phyloP scores from a whole-genome alignment of 2,329 filamentous ascomycete genomes.

The Pseudopithomyces chartarum region DNA sequence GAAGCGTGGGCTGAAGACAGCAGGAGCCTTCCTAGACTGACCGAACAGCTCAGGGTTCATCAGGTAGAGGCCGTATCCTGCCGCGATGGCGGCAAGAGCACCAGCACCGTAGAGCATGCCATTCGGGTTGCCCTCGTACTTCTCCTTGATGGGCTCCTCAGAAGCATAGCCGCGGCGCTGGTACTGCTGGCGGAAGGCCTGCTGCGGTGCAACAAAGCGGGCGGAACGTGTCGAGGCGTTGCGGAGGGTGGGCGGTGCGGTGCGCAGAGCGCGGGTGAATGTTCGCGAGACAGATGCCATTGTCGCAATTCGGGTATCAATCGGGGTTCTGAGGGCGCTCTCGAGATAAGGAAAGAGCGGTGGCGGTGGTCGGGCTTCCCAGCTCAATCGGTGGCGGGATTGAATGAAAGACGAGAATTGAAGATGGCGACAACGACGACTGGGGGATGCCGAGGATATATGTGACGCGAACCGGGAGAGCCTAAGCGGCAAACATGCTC shows the following conservation, averaged over 20 bases:
- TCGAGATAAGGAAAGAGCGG: neutral
- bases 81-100: slow-evolving; percentile 33
- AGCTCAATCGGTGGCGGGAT: slow-evolving; percentile 16
- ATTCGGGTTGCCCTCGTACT: slow-evolving; percentile 57
- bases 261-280: slow-evolving; percentile 48
- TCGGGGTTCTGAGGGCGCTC: neutral
- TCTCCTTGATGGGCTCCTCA: slow-evolving; percentile 56
- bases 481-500: neutral
- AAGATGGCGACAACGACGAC: neutral
- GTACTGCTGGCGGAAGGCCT: slow-evolving; percentile 73
- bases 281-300: slow-evolving; percentile 44
- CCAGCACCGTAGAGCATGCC: slow-evolving; percentile 40
- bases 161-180: slow-evolving; percentile 79
- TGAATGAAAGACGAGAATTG: slow-evolving; percentile 10
- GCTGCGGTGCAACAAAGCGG: slow-evolving; percentile 63
- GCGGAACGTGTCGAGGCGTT: slow-evolving; percentile 62
- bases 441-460: neutral
- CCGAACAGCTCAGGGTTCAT: slow-evolving; percentile 57
- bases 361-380: neutral
- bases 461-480: neutral
- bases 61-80: slow-evolving; percentile 54
- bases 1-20: slow-evolving; percentile 72
- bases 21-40: slow-evolving; percentile 40
- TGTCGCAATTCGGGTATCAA: slow-evolving; percentile 1
- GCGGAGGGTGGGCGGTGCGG: slow-evolving; percentile 54